Evolutionary conservation across 2,329 filamentous ascomycete species (phyloP), one percentile per base, ranked within the genome.

Genomic region (Aspergillus niger): DNA sequence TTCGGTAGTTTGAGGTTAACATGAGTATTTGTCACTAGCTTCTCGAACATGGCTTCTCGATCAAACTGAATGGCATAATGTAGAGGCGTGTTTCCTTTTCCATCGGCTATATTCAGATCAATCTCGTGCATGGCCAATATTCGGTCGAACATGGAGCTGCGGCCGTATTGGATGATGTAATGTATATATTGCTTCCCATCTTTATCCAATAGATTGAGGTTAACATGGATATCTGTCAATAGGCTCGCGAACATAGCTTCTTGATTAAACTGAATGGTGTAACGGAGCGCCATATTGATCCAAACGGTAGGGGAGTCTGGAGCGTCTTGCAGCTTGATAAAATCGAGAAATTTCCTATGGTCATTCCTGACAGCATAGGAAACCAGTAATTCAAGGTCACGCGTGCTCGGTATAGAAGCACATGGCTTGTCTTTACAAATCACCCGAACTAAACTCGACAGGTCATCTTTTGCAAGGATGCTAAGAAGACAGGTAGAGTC

Each of bases 401-500:
- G 3, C 28, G 1, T 11, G 28, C 28, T 0, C 56, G 6, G 30
- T 66, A 38, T 17, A 62, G 0, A 30, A 30, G 1, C 28, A 5
- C 60, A 15, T 2, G 57, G 56, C 10, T 63, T 38, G 3, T 53
- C 10, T 39, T 47, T 52, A 6, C 55, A 39, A 15, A 32, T 38
- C 7, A 32, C 20, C 2, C 47, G 59, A 17, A 68, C 53, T 17
- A 68, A 63, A 11, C 61, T 55, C 2, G 63, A 8, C 7, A 39
- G 54, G 22, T 65, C 62, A 7, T 49, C 56, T 4, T 68, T 59
- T 5, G 67, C 63, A 3, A 70, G 51, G 5, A 70, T 60, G 11
- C 69, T 66, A 5, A 59, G 22, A 3, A 62, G 55, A 26, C 32
- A 62, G 28, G 39, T 59, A 24, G 44, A 8, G 1, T 15, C 11